These are phyloP conservation scores for Metschnikowia sp. DNA, from an alignment of 805 yeast genomes.

Conservation along the genomic window DNA sequence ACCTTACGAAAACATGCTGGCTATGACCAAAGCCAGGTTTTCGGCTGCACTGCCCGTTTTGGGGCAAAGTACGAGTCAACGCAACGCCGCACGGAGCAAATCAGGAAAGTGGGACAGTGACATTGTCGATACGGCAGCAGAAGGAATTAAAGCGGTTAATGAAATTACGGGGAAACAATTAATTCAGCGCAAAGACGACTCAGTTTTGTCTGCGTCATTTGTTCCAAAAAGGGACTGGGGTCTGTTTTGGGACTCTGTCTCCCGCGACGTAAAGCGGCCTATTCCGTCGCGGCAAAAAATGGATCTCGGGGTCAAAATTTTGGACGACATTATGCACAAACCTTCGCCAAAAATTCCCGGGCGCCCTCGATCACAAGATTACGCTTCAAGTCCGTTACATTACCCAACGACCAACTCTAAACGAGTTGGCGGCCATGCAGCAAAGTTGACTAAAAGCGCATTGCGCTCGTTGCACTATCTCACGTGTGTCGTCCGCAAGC, in stretches of 20 bases:
- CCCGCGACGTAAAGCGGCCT: conserved; percentile 6
- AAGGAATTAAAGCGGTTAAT: background rate
- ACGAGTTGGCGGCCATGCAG: no score
- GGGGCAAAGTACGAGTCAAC: background rate
- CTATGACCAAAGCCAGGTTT: conserved; percentile 1
- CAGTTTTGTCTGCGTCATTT: background rate
- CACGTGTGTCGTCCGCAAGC: background rate
- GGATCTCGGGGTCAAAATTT: background rate
- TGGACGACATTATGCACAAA: conserved; percentile 1
- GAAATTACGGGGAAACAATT: background rate
- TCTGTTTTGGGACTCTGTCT: background rate
- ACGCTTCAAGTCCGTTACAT: no score
- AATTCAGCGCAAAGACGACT: background rate
- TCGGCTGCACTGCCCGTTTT: conserved; percentile 7
- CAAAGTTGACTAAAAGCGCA: no score
- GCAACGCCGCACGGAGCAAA: background rate
- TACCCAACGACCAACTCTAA: no score
- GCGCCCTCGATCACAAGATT: no score
- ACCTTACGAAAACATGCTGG: conserved; percentile 4
- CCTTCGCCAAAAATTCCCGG: no score
- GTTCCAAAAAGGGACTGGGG: background rate
- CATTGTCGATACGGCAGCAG: background rate
- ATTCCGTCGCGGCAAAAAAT: conserved; percentile 4
- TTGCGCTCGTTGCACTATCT: no score
- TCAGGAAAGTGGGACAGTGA: background rate